Evolutionary conservation across 495 filamentous ascomycete species (phyloP), one percentile per base, ranked within the genome.

Genomic region (Pseudoneurospora amorphoporcata): DNA sequence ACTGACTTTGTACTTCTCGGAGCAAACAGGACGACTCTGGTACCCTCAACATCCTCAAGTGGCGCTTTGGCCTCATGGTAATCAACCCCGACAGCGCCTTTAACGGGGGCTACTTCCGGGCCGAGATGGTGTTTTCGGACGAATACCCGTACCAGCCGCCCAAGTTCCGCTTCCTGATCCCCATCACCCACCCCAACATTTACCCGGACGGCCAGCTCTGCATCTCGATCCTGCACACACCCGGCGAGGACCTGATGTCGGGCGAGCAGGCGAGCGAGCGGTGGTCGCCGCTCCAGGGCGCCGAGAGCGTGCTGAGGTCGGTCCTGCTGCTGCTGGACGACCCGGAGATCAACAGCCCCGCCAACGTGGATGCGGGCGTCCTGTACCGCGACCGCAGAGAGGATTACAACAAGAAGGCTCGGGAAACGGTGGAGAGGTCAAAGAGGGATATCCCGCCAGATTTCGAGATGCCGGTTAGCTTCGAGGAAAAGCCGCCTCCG

Each of bases 101-200:
- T 83, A 91, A 97, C 78, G 93, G 93, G 68, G 95, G 91, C 74
- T 99, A 98, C 79, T 94, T 98, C 83, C 92, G 91, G 80, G 93
- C 92, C 58, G 86, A 88, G 68, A 95, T 99, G 91, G 89, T 86
- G 17, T 98, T 99, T 77, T 90, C 92, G 32, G 83, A 88, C 71
- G 93, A 97, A 76, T 99, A 98, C 84, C 95, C 95, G 1, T 97
- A 92, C 81, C 84, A 87, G 39, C 95, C 95, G n/a, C 94, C 94
- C 81, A 92, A 91, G 78, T 99, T 99, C 84, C 89, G 90, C 69
- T 98, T 99, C 85, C 78, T 88, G 17, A 86, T 89, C 9, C 92
- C 94, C 65, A 83, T 86, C 73, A 93, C 90, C 81, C 95, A 99
- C 82, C 95, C 95, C 7, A 99, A 99, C 79, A 90, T 99, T 79